A percentile compares a stretch with the other conserved stretches of the same genome.
Evolutionary conservation across 306 rosid genomes (phyloP).

Genomic region (Pyrus bretschneideri): DNA sequence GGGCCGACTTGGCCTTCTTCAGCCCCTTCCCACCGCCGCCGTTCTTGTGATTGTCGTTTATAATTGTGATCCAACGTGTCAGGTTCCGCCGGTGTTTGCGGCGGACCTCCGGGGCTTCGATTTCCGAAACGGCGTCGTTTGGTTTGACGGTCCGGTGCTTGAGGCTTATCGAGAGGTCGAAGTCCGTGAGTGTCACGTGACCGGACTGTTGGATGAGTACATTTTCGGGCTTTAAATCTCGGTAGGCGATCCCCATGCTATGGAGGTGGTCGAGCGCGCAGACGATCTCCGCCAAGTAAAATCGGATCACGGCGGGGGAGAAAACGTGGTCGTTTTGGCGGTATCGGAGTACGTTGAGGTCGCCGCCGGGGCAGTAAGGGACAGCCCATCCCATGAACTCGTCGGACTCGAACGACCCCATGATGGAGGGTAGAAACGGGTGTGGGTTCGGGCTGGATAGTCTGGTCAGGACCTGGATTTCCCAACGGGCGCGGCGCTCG

Average conservation of each 20-base stretch:
- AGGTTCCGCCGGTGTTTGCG: slow-evolving; percentile 38
- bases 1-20: slow-evolving; percentile 56
- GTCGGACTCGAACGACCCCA: slow-evolving; percentile 46
- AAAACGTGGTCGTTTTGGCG: slow-evolving; percentile 69
- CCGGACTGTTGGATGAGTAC: slow-evolving; percentile 81
- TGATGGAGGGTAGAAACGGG: slow-evolving; percentile 60
- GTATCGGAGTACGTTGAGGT: slow-evolving; percentile 79
- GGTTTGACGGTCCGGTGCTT: slow-evolving; percentile 26
- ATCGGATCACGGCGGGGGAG: slow-evolving; percentile 68
- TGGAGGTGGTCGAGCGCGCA: slow-evolving; percentile 83
- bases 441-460: slow-evolving; percentile 41
- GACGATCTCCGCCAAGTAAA: slow-evolving; percentile 76
- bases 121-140: not conserved
- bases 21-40: not conserved
- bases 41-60: not conserved
- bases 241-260: slow-evolving; percentile 63
- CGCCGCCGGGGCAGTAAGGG: slow-evolving; percentile 93
- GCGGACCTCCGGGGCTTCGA: slow-evolving; percentile 18
- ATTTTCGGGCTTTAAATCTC: slow-evolving; percentile 94
- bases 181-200: slow-evolving; percentile 91
- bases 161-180: slow-evolving; percentile 75
- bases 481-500: slow-evolving; percentile 84
- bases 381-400: slow-evolving; percentile 67
- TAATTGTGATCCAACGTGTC: slow-evolving; percentile 37
- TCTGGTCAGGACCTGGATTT: slow-evolving; percentile 51